phyloP scores from a whole-genome alignment of 176 grass and related monocot species.

The Musa troglodytarum region DNA sequence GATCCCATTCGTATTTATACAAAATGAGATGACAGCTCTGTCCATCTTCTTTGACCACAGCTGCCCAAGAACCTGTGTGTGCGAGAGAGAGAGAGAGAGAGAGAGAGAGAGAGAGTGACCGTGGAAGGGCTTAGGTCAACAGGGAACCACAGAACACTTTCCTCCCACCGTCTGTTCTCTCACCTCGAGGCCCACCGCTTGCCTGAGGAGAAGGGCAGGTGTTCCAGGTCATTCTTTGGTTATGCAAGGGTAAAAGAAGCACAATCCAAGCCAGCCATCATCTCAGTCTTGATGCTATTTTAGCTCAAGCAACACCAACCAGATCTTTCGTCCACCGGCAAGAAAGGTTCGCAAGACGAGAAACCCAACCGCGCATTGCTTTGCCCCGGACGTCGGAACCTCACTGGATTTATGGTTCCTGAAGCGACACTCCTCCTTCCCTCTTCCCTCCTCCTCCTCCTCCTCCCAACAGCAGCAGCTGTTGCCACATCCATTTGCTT shows the following conservation, averaged over 20 bases:
- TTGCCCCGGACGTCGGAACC: background rate
- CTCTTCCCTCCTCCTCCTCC: background rate
- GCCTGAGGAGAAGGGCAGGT: background rate
- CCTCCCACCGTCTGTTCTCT: background rate
- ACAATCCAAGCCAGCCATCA: background rate
- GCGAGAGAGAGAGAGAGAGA: background rate
- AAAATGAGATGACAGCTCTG: background rate
- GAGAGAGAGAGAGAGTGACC: background rate
- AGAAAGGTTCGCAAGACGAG: background rate
- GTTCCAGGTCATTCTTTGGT: background rate
- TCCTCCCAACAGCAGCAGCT: background rate
- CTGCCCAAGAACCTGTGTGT: background rate
- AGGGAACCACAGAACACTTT: background rate
- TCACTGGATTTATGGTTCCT: slow-evolving; percentile 9
- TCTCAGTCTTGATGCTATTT: background rate
- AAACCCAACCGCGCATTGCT: too few relatives aligned
- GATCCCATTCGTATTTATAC: background rate
- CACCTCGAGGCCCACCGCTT: background rate
- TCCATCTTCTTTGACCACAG: background rate
- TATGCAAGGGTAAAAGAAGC: background rate
- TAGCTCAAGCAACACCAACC: background rate
- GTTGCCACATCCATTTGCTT: background rate
- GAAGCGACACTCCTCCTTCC: background rate
- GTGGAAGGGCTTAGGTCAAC: background rate
- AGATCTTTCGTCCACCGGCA: too few relatives aligned